A percentile compares a stretch with the other conserved stretches of the same genome.
Evolutionary conservation across 331 rosid species (phyloP).

Genomic region (Rosa hybrid): DNA sequence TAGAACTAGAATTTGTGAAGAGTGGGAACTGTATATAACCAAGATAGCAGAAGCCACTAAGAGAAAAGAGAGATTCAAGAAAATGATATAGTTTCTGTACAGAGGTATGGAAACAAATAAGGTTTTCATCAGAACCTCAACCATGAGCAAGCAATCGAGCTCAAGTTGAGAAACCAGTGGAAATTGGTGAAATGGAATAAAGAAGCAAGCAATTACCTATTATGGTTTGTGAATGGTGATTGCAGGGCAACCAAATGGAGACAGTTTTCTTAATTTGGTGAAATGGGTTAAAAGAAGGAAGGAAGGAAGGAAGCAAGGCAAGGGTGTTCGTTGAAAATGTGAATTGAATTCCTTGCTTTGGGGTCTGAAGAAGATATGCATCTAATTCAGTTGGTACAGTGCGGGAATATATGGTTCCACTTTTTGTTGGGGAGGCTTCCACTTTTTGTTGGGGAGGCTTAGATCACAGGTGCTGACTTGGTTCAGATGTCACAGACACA

Average conservation of each 20-base stretch:
- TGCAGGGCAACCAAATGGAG: not conserved
- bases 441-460: not conserved
- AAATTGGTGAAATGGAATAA: too few species aligned
- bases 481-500: not conserved
- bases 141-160: not conserved
- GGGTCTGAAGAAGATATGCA: too few species aligned
- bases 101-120: constrained; percentile 22
- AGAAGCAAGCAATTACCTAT: not conserved
- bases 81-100: constrained; percentile 36
- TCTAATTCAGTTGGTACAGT: not conserved
- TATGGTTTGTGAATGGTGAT: not conserved
- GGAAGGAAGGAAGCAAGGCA: too few species aligned
- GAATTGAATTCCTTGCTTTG: too few species aligned
- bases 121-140: constrained; percentile 29
- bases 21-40: constrained; percentile 25
- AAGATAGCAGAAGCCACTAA: constrained; percentile 34
- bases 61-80: constrained; percentile 50
- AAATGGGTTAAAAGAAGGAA: too few species aligned
- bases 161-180: too few species aligned
- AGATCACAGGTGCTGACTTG: not conserved
- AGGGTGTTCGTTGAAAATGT: too few species aligned
- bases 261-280: not conserved
- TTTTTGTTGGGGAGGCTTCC: not conserved
- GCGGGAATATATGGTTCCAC: not conserved
- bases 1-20: constrained; percentile 34